Evolutionary conservation across 2,329 filamentous ascomycete species (phyloP).

Genomic region (Aspergillus calidoustus): DNA sequence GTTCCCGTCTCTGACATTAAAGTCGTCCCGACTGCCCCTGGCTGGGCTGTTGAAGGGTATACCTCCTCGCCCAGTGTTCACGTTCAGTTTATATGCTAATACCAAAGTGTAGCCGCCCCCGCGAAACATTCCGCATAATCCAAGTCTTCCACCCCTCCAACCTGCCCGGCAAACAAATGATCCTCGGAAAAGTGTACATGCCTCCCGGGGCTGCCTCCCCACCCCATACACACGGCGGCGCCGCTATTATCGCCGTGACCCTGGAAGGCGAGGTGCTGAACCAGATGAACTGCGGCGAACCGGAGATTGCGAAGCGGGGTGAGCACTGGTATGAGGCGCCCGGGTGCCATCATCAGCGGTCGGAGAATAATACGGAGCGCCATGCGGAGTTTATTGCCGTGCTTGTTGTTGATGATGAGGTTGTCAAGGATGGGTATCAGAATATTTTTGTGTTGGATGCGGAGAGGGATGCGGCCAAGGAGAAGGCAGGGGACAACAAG

Average conservation of each 20-base stretch:
- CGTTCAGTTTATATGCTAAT: not conserved
- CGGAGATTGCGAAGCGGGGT: not conserved
- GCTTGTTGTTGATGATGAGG: constrained; percentile 16
- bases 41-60: constrained; percentile 16
- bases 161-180: constrained; percentile 13
- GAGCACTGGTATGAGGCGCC: constrained; percentile 18
- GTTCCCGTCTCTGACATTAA: constrained; percentile 9
- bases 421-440: constrained; percentile 12
- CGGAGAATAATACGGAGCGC: constrained; percentile 10
- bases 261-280: constrained; percentile 12
- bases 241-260: constrained; percentile 5
- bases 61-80: not conserved
- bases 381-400: constrained; percentile 9
- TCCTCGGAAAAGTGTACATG: constrained; percentile 5
- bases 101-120: constrained; percentile 1
- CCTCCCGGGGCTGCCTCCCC: constrained; percentile 3
- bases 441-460: constrained; percentile 17
- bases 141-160: constrained; percentile 13
- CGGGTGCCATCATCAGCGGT: constrained; percentile 11
- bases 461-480: not conserved
- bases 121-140: constrained; percentile 10
- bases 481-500: not conserved
- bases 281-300: constrained; percentile 15
- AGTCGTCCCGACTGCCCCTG: constrained; percentile 10
- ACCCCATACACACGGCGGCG: constrained; percentile 15